Evolutionary conservation across 1,284 basidiomycete genomes (phyloP), one percentile per base, ranked within the genome.

Genomic region (Neotropicomus parvogracilis): DNA sequence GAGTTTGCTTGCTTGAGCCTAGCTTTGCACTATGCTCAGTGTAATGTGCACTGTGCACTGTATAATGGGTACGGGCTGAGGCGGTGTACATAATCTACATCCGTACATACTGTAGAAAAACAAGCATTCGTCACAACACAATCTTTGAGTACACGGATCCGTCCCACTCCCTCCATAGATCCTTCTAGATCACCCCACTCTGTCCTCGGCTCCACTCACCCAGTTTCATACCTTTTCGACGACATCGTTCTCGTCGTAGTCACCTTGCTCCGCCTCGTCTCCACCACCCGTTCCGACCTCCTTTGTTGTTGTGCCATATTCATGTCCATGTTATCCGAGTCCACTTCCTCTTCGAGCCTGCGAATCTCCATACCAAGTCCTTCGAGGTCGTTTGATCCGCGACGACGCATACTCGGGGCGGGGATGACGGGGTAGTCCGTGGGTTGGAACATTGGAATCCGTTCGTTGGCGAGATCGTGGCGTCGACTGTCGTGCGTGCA

Each of bases 391-490:
- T 79, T 40, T 70, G 69, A 59, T 57, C 71, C 64, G 72, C 82
- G 55, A 67, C 83, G 60, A 10, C 80, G 80, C 80, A 84, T 86
- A 56, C 78, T 82, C 4, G 83, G 80, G 11, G 74, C 77, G 1
- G 82, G 75, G 68, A 77, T 83, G 57, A 73, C 76, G 49, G 66
- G 72, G 53, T 68, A 70, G 58, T 62, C 59, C 9, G 63, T 59
- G 27, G 69, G 69, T 56, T 75, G 70, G 64, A 80, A 80, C 55
- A 70, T 67, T 9, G 95, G 95, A 43, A 97, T 71, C 49, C 91
- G 87, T 70, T 99, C 95, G 74, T 99, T 99, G 60, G 86, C 83
- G 50, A 94, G 77, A 71, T 99, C 95, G 29, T 87, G 88, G 59
- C 88, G 89, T 54, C 94, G 91, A 28, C 88, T 90, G 58, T 42